Evolutionary conservation across 768 basidiomycete species (phyloP).

Genomic region (Pisolithus marmoratus): DNA sequence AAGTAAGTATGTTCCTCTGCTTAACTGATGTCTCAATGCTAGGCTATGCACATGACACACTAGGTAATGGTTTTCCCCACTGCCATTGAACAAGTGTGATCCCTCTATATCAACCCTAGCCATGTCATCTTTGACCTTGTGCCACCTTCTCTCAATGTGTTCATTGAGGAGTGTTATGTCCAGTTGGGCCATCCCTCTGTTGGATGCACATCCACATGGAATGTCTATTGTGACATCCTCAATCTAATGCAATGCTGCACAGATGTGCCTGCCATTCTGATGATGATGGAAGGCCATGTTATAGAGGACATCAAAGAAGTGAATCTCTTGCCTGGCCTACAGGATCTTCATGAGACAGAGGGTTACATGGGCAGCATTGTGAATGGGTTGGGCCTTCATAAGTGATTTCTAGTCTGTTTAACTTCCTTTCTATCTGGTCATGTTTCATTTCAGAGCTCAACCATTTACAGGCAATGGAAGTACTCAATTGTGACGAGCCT

Average conservation of each 20-base stretch:
- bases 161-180: constrained; percentile 13
- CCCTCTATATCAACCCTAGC: constrained; percentile 27
- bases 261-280: not conserved
- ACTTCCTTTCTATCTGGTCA: too few relatives aligned
- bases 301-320: not conserved
- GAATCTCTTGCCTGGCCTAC: not conserved
- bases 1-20: too few relatives aligned
- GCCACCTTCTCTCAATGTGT: constrained; percentile 23
- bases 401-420: not conserved
- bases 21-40: too few relatives aligned
- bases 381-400: not conserved
- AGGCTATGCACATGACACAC: too few relatives aligned
- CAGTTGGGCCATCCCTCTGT: constrained; percentile 20
- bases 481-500: too few relatives aligned
- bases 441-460: too few relatives aligned
- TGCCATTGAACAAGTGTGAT: constrained; percentile 13
- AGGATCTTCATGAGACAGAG: not conserved
- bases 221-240: not conserved
- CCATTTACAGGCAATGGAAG: too few relatives aligned
- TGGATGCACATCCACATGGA: constrained; percentile 18
- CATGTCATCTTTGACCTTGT: constrained; percentile 32
- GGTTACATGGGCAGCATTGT: not conserved
- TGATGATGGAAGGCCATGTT: not conserved
- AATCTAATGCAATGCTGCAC: not conserved
- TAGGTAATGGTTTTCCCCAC: constrained; percentile 15